These are phyloP conservation scores for Lichenothelia convexa DNA, from an alignment of 495 filamentous ascomycete species.

Conservation along the genomic window DNA sequence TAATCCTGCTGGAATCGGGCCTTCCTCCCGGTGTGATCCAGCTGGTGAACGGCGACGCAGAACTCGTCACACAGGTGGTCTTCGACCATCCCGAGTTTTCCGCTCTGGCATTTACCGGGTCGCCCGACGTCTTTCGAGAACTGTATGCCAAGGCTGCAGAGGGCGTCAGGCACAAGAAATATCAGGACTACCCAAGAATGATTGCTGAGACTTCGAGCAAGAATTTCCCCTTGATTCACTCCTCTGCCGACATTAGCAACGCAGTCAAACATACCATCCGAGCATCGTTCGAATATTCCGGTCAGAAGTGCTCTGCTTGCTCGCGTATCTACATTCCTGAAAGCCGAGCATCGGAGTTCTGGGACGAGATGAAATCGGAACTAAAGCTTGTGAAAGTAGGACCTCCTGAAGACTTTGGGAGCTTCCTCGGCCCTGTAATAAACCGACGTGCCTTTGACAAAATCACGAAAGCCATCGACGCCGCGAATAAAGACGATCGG, in stretches of 20 bases:
- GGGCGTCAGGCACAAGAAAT: slow-evolving; percentile 47
- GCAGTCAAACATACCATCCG: slow-evolving; percentile 67
- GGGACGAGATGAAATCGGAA: slow-evolving; percentile 9
- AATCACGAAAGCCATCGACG: slow-evolving; percentile 46
- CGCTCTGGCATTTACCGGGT: slow-evolving; percentile 65
- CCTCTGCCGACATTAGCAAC: slow-evolving; percentile 53
- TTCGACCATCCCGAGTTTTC: slow-evolving; percentile 54
- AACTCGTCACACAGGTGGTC: slow-evolving; percentile 48
- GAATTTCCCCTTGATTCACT: slow-evolving; percentile 76
- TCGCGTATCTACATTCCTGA: slow-evolving; percentile 58
- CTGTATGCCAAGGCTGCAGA: slow-evolving; percentile 53
- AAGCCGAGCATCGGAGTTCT: slow-evolving; percentile 36
- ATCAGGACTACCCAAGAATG: slow-evolving; percentile 59
- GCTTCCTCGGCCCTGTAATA: slow-evolving; percentile 67
- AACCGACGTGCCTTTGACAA: slow-evolving; percentile 53
- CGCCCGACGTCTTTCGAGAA: slow-evolving; percentile 61
- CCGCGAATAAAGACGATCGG: slow-evolving; percentile 43
- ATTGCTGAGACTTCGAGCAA: slow-evolving; percentile 81
- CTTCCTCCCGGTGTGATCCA: slow-evolving; percentile 66
- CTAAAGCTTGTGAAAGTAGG: slow-evolving; percentile 38
- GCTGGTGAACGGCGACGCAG: slow-evolving; percentile 63
- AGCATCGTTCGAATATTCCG: slow-evolving; percentile 78
- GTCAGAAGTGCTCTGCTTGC: slow-evolving; percentile 76
- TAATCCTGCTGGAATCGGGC: slow-evolving; percentile 75
- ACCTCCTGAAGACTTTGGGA: slow-evolving; percentile 44